Base-by-base conservation (phyloP, 2,329 filamentous ascomycete genomes). In the Fusarium caatingaense region DNA sequence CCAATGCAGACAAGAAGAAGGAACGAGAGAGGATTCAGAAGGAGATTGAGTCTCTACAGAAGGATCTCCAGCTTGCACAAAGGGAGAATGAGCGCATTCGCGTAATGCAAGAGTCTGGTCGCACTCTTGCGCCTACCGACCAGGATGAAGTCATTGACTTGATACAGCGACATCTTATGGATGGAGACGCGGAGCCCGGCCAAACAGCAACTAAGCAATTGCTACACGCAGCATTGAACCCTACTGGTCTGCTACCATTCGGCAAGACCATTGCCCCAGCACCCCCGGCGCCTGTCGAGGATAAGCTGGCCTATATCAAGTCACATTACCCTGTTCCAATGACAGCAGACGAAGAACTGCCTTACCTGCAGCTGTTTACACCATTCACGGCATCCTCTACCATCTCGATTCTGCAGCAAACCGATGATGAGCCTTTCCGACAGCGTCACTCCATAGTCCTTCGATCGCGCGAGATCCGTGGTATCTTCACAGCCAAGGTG, bases 321-420 rank as follows among this genome's bases (percentile, higher is more conserved):
- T 92, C 91, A 2, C 92, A 94, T 74, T 86, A 88, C 54, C 93
- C 91, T 0, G 74, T 89, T 3, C 83, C 84, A 2, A 83, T 94
- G 80, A 84, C 87, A 1, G 84, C 91, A 3, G 82, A 85, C 1
- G 88, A 94, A 64, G 88, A 91, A 51, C 80, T 92, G 4, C 88
- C 91, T 0, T 93, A 91, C 69, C 83, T 94, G 0, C 87, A 91
- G 47, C 84, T 91, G 11, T 93, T 96, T 72, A 92, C 88, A 1
- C 88, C 91, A 0, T 84, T 96, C 16, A 83, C 82, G 0, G 89
- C 92, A 60, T 83, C 84, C 0, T 90, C 89, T 0, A 84, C 80
- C 1, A 81, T 89, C 16, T 79, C 82, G 0, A 77, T 86, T 0
- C 72, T 87, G 4, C 83, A 85, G 0, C 45, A 76, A 9, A 64